Evolutionary conservation across 257 asterid genomes (phyloP).

Genomic region (Ophiorrhiza pumila): DNA sequence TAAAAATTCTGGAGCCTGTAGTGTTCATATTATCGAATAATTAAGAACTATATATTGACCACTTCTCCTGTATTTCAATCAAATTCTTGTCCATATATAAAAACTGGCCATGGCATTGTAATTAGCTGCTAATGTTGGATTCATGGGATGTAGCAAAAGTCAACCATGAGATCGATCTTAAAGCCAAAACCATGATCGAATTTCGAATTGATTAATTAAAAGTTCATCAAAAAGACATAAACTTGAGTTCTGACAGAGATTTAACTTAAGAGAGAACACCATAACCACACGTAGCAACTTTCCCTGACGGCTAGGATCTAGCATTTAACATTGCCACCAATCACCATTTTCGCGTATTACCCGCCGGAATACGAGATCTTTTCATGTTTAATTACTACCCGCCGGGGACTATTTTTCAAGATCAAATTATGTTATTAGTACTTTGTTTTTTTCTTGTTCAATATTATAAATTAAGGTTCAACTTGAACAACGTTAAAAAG

Average conservation of each 20-base stretch:
- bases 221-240: too few species aligned
- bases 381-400: not conserved
- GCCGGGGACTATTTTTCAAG: not conserved
- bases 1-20: too few species aligned
- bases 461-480: too few species aligned
- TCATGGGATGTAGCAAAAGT: not conserved
- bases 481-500: too few species aligned
- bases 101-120: too few species aligned
- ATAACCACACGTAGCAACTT: not conserved
- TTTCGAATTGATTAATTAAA: too few species aligned
- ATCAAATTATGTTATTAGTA: not conserved
- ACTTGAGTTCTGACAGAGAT: not conserved
- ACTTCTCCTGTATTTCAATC: too few species aligned
- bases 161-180: not conserved
- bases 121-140: too few species aligned
- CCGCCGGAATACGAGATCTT: slow-evolving; percentile 23
- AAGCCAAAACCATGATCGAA: not conserved
- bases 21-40: too few species aligned
- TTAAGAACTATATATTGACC: too few species aligned
- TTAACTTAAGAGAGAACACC: not conserved
- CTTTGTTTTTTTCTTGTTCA: too few species aligned
- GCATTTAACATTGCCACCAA: slow-evolving; percentile 12
- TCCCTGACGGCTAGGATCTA: slow-evolving; percentile 20
- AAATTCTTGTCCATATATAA: too few species aligned
- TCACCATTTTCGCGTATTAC: slow-evolving; percentile 6